These are phyloP conservation scores for Vaccinium myrtillus DNA, from an alignment of 148 eudicot genomes.

Conservation along the genomic window DNA sequence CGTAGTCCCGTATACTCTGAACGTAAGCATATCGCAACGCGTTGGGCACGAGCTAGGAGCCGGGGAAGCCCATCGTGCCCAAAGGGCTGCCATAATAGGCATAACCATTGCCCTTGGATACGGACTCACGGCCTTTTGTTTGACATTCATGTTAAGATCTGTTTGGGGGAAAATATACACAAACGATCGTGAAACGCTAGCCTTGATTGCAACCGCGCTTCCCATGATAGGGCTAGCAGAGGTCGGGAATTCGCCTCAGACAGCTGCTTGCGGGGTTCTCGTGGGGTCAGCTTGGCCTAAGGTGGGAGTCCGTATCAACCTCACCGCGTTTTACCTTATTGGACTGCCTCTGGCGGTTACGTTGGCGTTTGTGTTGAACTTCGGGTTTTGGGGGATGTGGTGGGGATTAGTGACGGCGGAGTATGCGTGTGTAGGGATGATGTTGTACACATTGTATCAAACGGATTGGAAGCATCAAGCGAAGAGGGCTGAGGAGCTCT, in stretches of 20 bases:
- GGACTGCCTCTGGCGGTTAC: constrained; percentile 69
- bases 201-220: constrained; percentile 44
- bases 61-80: constrained; percentile 51
- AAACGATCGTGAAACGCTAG: constrained; percentile 42
- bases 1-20: constrained; percentile 60
- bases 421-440: constrained; percentile 56
- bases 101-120: constrained; percentile 30
- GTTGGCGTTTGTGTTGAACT: constrained; percentile 46
- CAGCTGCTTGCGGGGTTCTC: constrained; percentile 75
- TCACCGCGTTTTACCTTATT: constrained; percentile 69
- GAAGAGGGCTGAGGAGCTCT: constrained; percentile 63
- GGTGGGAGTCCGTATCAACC: constrained; percentile 59
- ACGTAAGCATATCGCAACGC: constrained; percentile 67
- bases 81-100: constrained; percentile 53
- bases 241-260: constrained; percentile 79
- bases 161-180: constrained; percentile 82
- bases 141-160: constrained; percentile 34
- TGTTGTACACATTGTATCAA: constrained; percentile 48
- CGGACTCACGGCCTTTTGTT: constrained; percentile 49
- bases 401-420: constrained; percentile 72
- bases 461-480: constrained; percentile 80
- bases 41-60: constrained; percentile 86
- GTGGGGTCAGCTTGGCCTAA: constrained; percentile 80
- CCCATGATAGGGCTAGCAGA: constrained; percentile 80
- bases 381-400: constrained; percentile 77